These are phyloP conservation scores for Rosellinia necatrix DNA, from an alignment of 2,329 filamentous ascomycete genomes.

Conservation along the genomic window DNA sequence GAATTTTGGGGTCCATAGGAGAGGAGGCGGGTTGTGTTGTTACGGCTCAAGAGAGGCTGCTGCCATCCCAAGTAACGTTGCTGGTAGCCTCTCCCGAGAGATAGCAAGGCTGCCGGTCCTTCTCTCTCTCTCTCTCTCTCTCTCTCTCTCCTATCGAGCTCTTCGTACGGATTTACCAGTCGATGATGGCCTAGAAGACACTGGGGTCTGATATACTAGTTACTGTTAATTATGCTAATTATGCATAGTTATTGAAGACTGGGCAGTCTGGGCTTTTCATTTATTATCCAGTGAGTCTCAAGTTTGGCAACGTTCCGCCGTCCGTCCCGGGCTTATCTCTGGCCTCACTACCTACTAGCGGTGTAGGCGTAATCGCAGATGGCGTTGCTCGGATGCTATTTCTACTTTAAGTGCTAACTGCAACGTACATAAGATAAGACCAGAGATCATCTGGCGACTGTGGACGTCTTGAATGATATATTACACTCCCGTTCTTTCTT, in stretches of 20 bases:
- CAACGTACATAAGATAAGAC: slow-evolving; percentile 16
- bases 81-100: not conserved
- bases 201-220: too few species aligned
- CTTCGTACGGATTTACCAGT: too few species aligned
- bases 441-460: not conserved
- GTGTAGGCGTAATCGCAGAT: slow-evolving; percentile 16
- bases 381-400: slow-evolving; percentile 6
- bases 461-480: slow-evolving; percentile 3
- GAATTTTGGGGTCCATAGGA: too few species aligned
- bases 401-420: slow-evolving; percentile 19
- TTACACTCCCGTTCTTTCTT: not conserved
- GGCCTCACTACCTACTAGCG: not conserved
- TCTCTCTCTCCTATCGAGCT: too few species aligned
- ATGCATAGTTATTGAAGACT: slow-evolving; percentile 15
- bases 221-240: too few species aligned
- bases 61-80: not conserved
- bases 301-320: not conserved
- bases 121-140: too few species aligned
- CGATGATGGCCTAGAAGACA: not conserved
- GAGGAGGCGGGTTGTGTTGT: too few species aligned
- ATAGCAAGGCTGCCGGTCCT: slow-evolving; percentile 8
- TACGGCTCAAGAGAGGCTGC: not conserved
- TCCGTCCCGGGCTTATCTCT: not conserved
- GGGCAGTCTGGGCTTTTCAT: slow-evolving; percentile 6
- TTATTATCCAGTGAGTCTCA: not conserved